Evolutionary conservation across 129 eudicot species (phyloP).

Genomic region (Lactuca sativa): DNA sequence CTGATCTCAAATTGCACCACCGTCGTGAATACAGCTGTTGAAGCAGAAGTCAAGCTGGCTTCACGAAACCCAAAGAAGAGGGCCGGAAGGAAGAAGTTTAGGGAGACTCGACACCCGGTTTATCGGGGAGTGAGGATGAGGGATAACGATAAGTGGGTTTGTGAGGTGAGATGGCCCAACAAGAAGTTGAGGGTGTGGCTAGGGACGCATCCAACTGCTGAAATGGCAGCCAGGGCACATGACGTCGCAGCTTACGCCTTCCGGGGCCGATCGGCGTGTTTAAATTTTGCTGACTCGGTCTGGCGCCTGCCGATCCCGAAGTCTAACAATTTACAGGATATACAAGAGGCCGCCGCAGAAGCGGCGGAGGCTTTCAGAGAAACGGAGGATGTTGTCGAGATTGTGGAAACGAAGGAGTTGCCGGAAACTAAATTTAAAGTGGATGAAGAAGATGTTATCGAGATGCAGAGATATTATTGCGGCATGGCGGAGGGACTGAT

Average conservation of each 20-base stretch:
- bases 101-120: too few species aligned
- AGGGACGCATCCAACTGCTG: constrained; percentile 60
- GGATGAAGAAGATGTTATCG: constrained; percentile 60
- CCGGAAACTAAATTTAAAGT: not conserved
- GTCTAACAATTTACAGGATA: constrained; percentile 49
- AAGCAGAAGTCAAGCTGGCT: constrained; percentile 41
- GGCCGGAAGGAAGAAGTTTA: constrained; percentile 46
- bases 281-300: constrained; percentile 70
- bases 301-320: constrained; percentile 68
- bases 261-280: constrained; percentile 59
- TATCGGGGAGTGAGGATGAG: too few species aligned
- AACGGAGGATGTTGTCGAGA: not conserved
- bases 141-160: constrained; percentile 72
- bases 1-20: not conserved
- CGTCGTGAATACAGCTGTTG: not conserved
- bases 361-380: constrained; percentile 69
- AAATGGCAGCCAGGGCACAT: constrained; percentile 88
- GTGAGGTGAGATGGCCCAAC: constrained; percentile 70
- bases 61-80: constrained; percentile 57
- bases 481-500: constrained; percentile 45
- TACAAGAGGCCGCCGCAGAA: constrained; percentile 64
- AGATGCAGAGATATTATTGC: constrained; percentile 48
- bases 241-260: constrained; percentile 74
- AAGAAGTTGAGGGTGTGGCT: constrained; percentile 72
- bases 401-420: not conserved